Percentiles rank a stretch among this genome's conserved stretches.
Conservation (phyloP, 2,329 filamentous ascomycete species). For the Emydomyces testavorans region DNA sequence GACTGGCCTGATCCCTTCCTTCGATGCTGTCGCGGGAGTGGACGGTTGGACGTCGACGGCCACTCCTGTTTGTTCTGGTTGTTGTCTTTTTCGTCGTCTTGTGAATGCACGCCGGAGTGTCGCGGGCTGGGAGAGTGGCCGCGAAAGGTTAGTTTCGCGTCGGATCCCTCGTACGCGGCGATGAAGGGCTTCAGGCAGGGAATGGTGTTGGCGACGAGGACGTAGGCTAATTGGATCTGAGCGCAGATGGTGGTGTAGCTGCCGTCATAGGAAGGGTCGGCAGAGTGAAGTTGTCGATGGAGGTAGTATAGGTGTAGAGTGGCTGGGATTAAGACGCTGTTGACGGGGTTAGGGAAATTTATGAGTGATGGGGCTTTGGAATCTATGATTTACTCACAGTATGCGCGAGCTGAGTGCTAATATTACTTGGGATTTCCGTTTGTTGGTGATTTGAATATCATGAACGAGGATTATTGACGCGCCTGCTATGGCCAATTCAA, state of each 20-base stretch:
- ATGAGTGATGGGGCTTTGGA: not conserved
- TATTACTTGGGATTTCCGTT: conserved; percentile 32
- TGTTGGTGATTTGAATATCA: conserved; percentile 29
- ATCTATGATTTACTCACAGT: conserved; percentile 22
- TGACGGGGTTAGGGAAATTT: not conserved
- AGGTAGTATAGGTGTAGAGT: conserved; percentile 32
- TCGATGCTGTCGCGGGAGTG: not conserved
- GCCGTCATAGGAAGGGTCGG: conserved; percentile 30
- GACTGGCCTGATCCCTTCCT: not conserved
- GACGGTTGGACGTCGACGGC: not conserved
- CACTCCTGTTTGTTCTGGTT: not conserved
- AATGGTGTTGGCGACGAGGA: conserved; percentile 33
- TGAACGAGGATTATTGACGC: conserved; percentile 31
- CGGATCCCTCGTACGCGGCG: conserved; percentile 24
- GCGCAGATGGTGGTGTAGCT: conserved; percentile 28
- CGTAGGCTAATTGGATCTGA: conserved; percentile 34
- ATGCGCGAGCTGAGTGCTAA: conserved; percentile 35
- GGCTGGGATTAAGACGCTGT: conserved; percentile 34
- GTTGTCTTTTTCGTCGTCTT: not conserved
- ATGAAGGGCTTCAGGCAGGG: conserved; percentile 39
- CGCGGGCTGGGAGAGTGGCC: not conserved
- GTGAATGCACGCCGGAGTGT: not conserved
- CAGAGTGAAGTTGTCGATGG: conserved; percentile 22
- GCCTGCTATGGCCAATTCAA: conserved; percentile 30
- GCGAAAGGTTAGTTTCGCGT: conserved; percentile 8